These are phyloP conservation scores for Tarenaya hassleriana DNA, from an alignment of 345 rosid genomes.

Conservation along the genomic window DNA sequence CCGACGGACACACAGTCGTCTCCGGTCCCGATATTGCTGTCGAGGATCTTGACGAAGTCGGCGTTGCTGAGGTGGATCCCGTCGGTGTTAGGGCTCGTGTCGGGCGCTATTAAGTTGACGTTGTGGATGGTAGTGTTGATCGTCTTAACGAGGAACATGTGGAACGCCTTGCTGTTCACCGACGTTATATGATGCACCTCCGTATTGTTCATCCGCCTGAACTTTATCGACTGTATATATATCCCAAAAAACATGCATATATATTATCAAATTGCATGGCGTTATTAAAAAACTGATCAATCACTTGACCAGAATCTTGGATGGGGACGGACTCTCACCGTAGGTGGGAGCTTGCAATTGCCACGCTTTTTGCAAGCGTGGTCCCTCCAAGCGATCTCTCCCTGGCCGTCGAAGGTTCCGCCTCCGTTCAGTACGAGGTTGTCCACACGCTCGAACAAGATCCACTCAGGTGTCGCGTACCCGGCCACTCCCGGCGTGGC, in stretches of 20 bases:
- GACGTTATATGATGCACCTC: constrained; percentile 35
- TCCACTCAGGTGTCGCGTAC: constrained; percentile 35
- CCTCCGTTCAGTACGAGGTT: constrained; percentile 42
- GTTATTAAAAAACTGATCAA: too few species aligned
- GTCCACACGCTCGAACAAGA: constrained; percentile 40
- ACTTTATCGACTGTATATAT: constrained; percentile 38
- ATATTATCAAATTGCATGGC: not conserved
- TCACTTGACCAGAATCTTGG: too few species aligned
- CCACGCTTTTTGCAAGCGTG: constrained; percentile 32
- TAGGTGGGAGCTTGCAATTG: constrained; percentile 38
- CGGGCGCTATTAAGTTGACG: constrained; percentile 48
- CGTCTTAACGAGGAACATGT: constrained; percentile 32
- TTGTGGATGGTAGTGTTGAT: constrained; percentile 17
- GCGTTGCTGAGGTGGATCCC: constrained; percentile 33
- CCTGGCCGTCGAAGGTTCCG: constrained; percentile 63
- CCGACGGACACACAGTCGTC: constrained; percentile 32
- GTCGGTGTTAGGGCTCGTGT: constrained; percentile 38
- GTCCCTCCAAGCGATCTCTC: constrained; percentile 36
- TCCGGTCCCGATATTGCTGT: constrained; percentile 26
- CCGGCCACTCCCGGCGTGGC: not conserved
- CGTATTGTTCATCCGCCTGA: constrained; percentile 29
- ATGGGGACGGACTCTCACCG: constrained; percentile 24
- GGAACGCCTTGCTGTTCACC: constrained; percentile 51
- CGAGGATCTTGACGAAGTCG: constrained; percentile 19
- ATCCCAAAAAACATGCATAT: not conserved